A percentile compares a stretch with the other conserved stretches of the same genome.
These are phyloP conservation scores for Arthrobotrys sphaeroides DNA, from an alignment of 2,329 filamentous ascomycete species.

Conservation along the genomic window DNA sequence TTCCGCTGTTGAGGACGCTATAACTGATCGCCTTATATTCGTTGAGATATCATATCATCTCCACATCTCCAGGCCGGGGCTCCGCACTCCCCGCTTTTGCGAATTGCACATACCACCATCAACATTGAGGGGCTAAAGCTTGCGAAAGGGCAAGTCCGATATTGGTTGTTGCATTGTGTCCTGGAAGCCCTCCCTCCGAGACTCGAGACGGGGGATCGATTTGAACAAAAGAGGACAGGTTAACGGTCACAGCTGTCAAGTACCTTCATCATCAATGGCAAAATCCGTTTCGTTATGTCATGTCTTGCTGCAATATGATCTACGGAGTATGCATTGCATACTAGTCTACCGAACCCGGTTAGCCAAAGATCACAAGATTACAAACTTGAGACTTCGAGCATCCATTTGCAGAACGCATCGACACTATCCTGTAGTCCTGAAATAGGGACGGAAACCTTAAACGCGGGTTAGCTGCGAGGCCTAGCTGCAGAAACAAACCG, in stretches of 20 bases:
- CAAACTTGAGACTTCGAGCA: neutral
- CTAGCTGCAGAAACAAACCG: neutral
- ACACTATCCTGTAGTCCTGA: neutral
- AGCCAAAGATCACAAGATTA: conserved; percentile 27
- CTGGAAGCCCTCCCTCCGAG: conserved; percentile 21
- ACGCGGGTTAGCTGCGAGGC: neutral
- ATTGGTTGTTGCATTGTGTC: neutral
- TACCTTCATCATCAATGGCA: neutral
- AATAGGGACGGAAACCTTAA: conserved; percentile 17
- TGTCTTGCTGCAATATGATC: conserved; percentile 9
- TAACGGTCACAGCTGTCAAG: neutral
- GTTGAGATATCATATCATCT: conserved; percentile 24
- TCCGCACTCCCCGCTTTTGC: conserved; percentile 36
- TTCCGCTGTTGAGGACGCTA: neutral
- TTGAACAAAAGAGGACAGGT: neutral
- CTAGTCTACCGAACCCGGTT: conserved; percentile 30
- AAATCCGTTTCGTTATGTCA: conserved; percentile 27
- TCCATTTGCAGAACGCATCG: conserved; percentile 6
- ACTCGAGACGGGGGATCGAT: conserved; percentile 24
- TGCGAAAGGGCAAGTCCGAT: neutral
- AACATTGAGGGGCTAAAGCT: conserved; percentile 9
- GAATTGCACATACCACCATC: neutral
- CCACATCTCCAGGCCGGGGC: conserved; percentile 44
- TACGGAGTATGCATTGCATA: conserved; percentile 3
- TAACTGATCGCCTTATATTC: conserved; percentile 35